Evolutionary conservation across 352 stramenopile species (phyloP).

Genomic region (Peronospora farinosa): DNA sequence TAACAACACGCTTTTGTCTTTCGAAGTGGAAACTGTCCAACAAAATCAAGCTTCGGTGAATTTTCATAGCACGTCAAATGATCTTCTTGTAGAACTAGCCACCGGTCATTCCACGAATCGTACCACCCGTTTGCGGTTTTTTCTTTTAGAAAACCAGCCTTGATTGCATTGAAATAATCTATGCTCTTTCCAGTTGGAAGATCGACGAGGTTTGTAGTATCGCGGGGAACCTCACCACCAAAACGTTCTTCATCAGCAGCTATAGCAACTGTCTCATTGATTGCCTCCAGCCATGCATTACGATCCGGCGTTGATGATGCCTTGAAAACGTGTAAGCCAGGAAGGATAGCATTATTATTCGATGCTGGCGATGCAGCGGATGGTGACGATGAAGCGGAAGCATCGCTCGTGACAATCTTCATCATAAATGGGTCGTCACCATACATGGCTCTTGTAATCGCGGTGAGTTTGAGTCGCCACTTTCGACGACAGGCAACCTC

Average conservation of each 20-base stretch:
- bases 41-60: constrained; percentile 67
- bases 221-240: constrained; percentile 10
- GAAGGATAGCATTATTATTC: constrained; percentile 11
- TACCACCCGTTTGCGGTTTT: constrained; percentile 76
- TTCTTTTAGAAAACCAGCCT: constrained; percentile 64
- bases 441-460: constrained; percentile 48
- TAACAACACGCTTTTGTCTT: constrained; percentile 67
- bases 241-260: constrained; percentile 16
- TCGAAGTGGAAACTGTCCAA: constrained; percentile 60
- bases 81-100: constrained; percentile 74
- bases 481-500: constrained; percentile 67
- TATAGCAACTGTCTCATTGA: constrained; percentile 45
- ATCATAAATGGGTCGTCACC: constrained; percentile 80
- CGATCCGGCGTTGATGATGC: constrained; percentile 54
- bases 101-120: constrained; percentile 75
- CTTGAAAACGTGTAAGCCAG: constrained; percentile 50
- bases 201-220: constrained; percentile 43
- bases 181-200: constrained; percentile 52
- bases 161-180: constrained; percentile 78
- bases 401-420: constrained; percentile 51
- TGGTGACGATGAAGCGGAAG: constrained; percentile 16
- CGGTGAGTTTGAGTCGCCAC: constrained; percentile 56
- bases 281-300: constrained; percentile 60
- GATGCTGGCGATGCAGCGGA: constrained; percentile 18
- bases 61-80: constrained; percentile 77